phyloP scores from a whole-genome alignment of 768 basidiomycete species.

The Ephemerocybe angulata region DNA sequence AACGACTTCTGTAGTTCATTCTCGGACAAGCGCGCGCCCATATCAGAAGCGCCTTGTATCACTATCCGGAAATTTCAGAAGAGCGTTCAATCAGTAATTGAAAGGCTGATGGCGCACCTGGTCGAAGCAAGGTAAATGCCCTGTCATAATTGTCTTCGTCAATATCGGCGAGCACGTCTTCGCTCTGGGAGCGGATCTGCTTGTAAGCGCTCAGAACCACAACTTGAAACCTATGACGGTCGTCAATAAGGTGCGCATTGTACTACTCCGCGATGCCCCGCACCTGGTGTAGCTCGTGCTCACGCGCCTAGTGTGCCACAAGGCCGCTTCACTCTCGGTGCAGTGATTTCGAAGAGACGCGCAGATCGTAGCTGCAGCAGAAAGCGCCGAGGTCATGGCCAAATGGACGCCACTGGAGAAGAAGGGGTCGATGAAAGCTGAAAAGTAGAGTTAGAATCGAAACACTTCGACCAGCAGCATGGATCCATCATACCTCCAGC shows the following conservation, averaged over 20 bases:
- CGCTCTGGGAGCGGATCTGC: constrained; percentile 60
- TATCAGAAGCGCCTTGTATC: constrained; percentile 76
- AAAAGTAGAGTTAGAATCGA: constrained; percentile 4
- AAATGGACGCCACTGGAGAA: constrained; percentile 66
- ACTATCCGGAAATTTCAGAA: constrained; percentile 39
- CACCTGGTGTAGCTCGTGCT: constrained; percentile 59
- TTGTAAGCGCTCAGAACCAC: constrained; percentile 73
- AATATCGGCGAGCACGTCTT: constrained; percentile 56
- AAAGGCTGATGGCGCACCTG: constrained; percentile 36
- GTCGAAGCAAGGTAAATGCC: constrained; percentile 59
- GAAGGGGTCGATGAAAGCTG: constrained; percentile 65
- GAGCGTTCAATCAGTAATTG: neutral
- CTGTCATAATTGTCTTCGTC: constrained; percentile 69
- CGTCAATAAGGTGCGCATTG: constrained; percentile 5
- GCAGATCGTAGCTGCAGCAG: constrained; percentile 54
- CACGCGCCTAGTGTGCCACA: constrained; percentile 55
- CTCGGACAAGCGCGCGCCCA: constrained; percentile 69
- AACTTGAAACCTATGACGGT: constrained; percentile 52
- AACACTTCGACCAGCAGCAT: neutral
- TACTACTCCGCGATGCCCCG: neutral
- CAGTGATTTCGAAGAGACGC: constrained; percentile 51
- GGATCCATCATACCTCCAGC: constrained; percentile 48
- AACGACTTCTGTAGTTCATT: constrained; percentile 70
- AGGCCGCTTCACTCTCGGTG: constrained; percentile 41
- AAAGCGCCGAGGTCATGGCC: constrained; percentile 58